These are phyloP conservation scores for Phytophthora sansomeana DNA, from an alignment of 352 stramenopile genomes.

Conservation along the genomic window DNA sequence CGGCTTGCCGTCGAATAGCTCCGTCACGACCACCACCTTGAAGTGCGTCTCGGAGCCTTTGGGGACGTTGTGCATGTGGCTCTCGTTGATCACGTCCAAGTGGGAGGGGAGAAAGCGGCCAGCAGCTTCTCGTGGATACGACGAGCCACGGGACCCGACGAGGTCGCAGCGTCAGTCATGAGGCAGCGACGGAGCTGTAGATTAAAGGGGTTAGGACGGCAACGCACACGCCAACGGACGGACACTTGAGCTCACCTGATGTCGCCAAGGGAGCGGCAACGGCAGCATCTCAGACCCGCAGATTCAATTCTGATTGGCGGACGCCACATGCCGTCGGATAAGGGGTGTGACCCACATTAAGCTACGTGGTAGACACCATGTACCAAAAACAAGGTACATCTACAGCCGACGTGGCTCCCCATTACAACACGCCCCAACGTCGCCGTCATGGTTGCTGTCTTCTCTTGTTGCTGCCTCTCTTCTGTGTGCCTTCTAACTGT, in stretches of 20 bases:
- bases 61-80: slow-evolving; percentile 96
- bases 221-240: no score
- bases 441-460: slow-evolving; percentile 22
- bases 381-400: neutral
- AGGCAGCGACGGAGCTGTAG: slow-evolving; percentile 20
- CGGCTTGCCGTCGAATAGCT: slow-evolving; percentile 90
- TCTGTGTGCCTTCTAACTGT: slow-evolving; percentile 7
- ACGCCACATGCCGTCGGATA: slow-evolving; percentile 7
- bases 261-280: slow-evolving; percentile 3
- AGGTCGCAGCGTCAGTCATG: slow-evolving; percentile 42
- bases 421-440: neutral
- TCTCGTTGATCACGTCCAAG: slow-evolving; percentile 95
- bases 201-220: no score
- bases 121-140: slow-evolving; percentile 77
- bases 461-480: neutral
- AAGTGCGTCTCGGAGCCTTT: slow-evolving; percentile 96
- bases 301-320: slow-evolving; percentile 37
- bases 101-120: slow-evolving; percentile 63
- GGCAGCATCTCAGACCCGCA: slow-evolving; percentile 5
- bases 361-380: neutral
- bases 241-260: slow-evolving; percentile 20
- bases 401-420: slow-evolving; percentile 16
- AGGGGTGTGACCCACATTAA: neutral
- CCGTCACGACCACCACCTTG: slow-evolving; percentile 95
- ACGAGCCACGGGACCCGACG: slow-evolving; percentile 53